Evolutionary conservation across 2,329 filamentous ascomycete species (phyloP).

Genomic region (Tolypocladium ovalisporum): DNA sequence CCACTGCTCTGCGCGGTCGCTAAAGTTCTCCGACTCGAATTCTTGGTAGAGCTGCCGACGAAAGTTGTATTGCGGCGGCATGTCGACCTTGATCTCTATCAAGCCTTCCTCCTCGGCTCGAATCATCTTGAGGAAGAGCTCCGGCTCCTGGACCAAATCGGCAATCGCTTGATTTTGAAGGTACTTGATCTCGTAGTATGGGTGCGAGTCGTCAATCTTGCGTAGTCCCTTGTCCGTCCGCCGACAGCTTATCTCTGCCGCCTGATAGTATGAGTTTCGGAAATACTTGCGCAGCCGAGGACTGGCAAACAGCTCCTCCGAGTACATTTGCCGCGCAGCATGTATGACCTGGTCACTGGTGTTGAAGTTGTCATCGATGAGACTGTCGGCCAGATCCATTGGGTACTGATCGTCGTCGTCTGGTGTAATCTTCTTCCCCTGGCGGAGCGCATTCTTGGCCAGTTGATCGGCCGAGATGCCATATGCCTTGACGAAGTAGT

Average conservation of each 20-base stretch:
- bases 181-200: constrained; percentile 97
- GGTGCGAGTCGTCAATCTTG: constrained; percentile 88
- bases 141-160: constrained; percentile 72
- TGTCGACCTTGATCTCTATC: constrained; percentile 69
- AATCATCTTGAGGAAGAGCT: constrained; percentile 93
- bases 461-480: constrained; percentile 84
- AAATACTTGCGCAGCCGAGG: constrained; percentile 85
- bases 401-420: constrained; percentile 76
- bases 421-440: constrained; percentile 68
- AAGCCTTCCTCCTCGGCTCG: constrained; percentile 92
- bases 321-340: constrained; percentile 77
- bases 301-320: constrained; percentile 80
- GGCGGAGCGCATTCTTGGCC: constrained; percentile 72
- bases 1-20: constrained; percentile 90
- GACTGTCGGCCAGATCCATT: constrained; percentile 74
- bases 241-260: constrained; percentile 74
- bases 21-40: constrained; percentile 91
- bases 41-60: constrained; percentile 66
- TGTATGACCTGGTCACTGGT: constrained; percentile 67
- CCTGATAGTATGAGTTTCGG: constrained; percentile 71
- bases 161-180: constrained; percentile 77
- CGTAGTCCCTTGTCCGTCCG: constrained; percentile 90
- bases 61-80: constrained; percentile 69
- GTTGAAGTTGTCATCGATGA: constrained; percentile 61
- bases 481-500: constrained; percentile 76